Evolutionary conservation across 2,329 filamentous ascomycete species (phyloP), one percentile per base, ranked within the genome.

Genomic region (Lojkania enalia): DNA sequence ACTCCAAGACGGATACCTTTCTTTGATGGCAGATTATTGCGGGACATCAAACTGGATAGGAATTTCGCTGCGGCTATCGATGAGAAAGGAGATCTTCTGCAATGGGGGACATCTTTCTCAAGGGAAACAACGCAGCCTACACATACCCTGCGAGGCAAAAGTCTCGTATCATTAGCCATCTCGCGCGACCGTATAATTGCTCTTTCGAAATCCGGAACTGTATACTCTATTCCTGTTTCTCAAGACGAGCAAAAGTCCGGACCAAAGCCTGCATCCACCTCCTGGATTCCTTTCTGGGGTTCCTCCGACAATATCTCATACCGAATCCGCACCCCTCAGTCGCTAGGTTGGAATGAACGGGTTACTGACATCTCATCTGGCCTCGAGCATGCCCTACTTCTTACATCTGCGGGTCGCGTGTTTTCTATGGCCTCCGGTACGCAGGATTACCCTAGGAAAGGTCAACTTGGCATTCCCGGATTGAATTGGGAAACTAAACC

Each of bases 371-470:
- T 97, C 45, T 81, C 83, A 47, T 84, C 86, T 51, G 94, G 94
- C 2, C 77, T 88, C 12, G 90, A 97, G 62, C 92, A 97, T 67
- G 87, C 86, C 21, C 78, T 97, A 0, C 77, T 99, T 38, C 78
- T 96, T 48, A 96, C 92, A 0, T 90, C 83, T 35, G 82, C 81
- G 40, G 94, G 94, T 1, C 87, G 92, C 30, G 80, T 97, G 23
- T 97, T 95, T 70, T 88, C 91, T 2, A 85, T 88, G n/a, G 92
- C 89, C 2, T 85, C 90, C 2, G 90, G 87, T 50, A 84, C 84
- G 14, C 81, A 87, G 44, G 78, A 84, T 39, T 97, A 87, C 64
- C 94, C 94, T 1, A 80, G 81, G 2, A 85, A 82, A 62, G 94
- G 94, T 4, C 91, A 99, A 71, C 80, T 97, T 38, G 94, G 94